Conservation (phyloP, 805 yeast species). For the Blastobotrys peoriensis region DNA sequence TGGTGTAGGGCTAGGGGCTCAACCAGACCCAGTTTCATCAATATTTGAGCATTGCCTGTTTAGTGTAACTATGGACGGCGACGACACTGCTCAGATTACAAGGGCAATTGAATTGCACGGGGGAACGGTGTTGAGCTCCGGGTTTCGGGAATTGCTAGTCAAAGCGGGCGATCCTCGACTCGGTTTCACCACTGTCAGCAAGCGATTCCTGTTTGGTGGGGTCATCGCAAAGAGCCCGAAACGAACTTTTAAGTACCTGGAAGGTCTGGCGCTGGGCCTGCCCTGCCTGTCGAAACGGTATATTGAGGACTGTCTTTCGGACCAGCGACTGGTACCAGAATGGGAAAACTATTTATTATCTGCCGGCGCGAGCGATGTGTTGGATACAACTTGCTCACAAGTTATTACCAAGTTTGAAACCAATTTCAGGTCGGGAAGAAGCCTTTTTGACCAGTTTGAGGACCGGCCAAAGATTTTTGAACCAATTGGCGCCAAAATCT, state of each 20-base stretch:
- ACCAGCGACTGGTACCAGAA: constrained; percentile 24
- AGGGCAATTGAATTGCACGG: constrained; percentile 15
- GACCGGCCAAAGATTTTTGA: constrained; percentile 18
- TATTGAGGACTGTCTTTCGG: constrained; percentile 43
- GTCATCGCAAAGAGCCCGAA: constrained; percentile 52
- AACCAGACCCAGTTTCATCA: too few relatives aligned
- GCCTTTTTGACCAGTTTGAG: constrained; percentile 24
- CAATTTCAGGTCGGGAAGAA: constrained; percentile 16
- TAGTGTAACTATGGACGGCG: constrained; percentile 15
- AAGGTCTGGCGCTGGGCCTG: constrained; percentile 77
- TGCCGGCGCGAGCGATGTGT: constrained; percentile 56
- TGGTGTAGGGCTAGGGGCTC: too few relatives aligned
- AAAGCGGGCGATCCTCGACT: constrained; percentile 2
- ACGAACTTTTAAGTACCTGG: constrained; percentile 71
- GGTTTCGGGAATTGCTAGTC: constrained; percentile 17
- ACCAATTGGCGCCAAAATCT: constrained; percentile 17
- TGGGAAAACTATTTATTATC: constrained; percentile 61
- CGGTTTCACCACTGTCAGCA: not conserved
- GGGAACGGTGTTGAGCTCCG: constrained; percentile 16
- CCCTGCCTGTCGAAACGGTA: constrained; percentile 64
- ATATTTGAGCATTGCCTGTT: constrained; percentile 16
- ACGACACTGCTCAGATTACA: constrained; percentile 1
- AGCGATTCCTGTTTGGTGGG: constrained; percentile 47
- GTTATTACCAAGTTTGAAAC: constrained; percentile 20
- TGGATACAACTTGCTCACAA: constrained; percentile 26